Evolutionary conservation across 345 rosid genomes (phyloP).

Genomic region (Gossypium arboreum): DNA sequence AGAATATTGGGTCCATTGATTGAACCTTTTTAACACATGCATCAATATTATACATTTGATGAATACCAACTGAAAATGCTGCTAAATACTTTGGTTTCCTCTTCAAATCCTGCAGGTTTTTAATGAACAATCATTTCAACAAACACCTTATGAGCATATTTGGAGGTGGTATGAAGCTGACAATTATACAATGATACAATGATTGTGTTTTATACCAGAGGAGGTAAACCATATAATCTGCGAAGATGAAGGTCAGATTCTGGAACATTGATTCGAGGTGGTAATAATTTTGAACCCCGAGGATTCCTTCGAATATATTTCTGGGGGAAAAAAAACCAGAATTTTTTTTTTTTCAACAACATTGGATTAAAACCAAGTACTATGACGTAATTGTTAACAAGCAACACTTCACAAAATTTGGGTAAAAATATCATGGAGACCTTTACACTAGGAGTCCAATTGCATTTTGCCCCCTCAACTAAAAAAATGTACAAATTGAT

Average conservation of each 20-base stretch:
- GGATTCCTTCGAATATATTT: slow-evolving; percentile 81
- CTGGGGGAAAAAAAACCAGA: slow-evolving; percentile 33
- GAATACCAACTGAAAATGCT: slow-evolving; percentile 80
- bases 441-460: no score
- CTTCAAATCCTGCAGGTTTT: slow-evolving; percentile 65
- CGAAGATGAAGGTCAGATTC: slow-evolving; percentile 78
- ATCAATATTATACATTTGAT: slow-evolving; percentile 64
- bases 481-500: no score
- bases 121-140: neutral
- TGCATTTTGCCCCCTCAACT: no score
- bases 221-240: slow-evolving; percentile 94
- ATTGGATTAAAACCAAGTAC: neutral
- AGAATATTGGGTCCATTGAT: neutral
- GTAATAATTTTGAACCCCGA: slow-evolving; percentile 84
- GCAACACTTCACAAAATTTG: neutral
- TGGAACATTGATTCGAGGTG: slow-evolving; percentile 74
- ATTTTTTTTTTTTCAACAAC: neutral
- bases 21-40: slow-evolving; percentile 75
- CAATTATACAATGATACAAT: neutral
- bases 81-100: slow-evolving; percentile 77
- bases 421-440: rapidly evolving
- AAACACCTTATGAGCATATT: neutral
- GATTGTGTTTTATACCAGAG: slow-evolving; percentile 49
- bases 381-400: neutral
- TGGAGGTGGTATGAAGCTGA: neutral